These are phyloP conservation scores for Trametes versicolor DNA, from an alignment of 1,284 basidiomycete genomes.

Conservation along the genomic window DNA sequence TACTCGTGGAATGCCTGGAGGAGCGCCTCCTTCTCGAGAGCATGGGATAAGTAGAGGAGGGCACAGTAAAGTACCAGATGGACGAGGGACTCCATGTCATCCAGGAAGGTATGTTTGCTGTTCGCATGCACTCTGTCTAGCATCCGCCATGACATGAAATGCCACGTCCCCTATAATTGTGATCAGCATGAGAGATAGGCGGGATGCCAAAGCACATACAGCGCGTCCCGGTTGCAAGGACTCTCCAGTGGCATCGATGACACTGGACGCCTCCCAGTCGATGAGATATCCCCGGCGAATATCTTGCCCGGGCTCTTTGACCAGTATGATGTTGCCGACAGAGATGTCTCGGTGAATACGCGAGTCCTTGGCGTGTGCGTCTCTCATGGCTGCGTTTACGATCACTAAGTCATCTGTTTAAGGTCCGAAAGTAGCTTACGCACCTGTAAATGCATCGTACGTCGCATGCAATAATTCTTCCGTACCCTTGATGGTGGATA, in stretches of 20 bases:
- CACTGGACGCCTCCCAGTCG: constrained; percentile 26
- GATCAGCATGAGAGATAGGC: background rate
- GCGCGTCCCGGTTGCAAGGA: background rate
- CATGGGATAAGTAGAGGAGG: constrained; percentile 24
- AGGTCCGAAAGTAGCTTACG: background rate
- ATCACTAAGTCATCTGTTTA: background rate
- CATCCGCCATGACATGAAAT: constrained; percentile 16
- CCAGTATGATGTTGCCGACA: constrained; percentile 26
- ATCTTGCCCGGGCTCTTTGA: constrained; percentile 5
- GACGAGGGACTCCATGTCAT: constrained; percentile 32
- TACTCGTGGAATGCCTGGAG: background rate
- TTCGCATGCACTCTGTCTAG: background rate
- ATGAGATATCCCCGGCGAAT: constrained; percentile 25
- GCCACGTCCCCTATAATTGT: constrained; percentile 14
- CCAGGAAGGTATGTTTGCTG: constrained; percentile 3
- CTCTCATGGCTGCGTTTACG: background rate
- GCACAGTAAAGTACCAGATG: constrained; percentile 27
- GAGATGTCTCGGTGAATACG: constrained; percentile 28
- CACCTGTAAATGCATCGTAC: constrained; percentile 9
- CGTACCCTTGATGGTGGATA: background rate
- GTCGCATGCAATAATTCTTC: constrained; percentile 16
- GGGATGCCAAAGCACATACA: background rate
- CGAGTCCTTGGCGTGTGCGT: constrained; percentile 2
- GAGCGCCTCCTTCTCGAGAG: background rate
- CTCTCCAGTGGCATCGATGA: constrained; percentile 2